Evolutionary conservation across 345 rosid species (phyloP).

Genomic region (Salix udensis): DNA sequence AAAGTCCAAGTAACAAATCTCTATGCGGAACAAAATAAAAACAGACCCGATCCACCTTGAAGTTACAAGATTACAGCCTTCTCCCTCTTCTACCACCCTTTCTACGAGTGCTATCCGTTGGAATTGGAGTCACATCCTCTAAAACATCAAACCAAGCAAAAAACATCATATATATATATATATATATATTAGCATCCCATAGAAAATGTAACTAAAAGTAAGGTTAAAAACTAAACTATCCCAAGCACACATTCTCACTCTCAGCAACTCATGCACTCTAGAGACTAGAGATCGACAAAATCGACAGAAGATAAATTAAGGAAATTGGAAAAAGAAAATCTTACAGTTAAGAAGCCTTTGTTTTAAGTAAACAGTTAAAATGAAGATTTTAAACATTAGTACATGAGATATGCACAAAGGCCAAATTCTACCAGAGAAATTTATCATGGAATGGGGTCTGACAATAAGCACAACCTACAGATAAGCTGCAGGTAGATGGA

Average conservation of each 20-base stretch:
- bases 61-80: conserved; percentile 19
- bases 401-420: not conserved
- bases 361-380: not conserved
- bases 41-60: not conserved
- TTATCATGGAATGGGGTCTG: not conserved
- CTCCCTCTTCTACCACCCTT: conserved; percentile 39
- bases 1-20: not conserved
- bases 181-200: not conserved
- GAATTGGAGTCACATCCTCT: conserved; percentile 37
- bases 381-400: too few relatives aligned
- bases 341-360: not conserved
- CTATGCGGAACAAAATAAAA: not conserved
- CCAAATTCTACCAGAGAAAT: not conserved
- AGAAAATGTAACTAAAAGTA: not conserved
- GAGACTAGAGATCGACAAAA: not conserved
- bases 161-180: too few relatives aligned
- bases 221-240: too few relatives aligned
- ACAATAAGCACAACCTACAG: not conserved
- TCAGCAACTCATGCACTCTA: not conserved
- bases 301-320: not conserved
- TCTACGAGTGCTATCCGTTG: conserved; percentile 33
- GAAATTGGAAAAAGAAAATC: not conserved
- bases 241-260: not conserved
- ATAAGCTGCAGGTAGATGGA: not conserved
- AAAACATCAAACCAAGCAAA: conserved; percentile 1